Evolutionary conservation across 2,329 filamentous ascomycete species (phyloP).

Genomic region (Monosporascus sp.): DNA sequence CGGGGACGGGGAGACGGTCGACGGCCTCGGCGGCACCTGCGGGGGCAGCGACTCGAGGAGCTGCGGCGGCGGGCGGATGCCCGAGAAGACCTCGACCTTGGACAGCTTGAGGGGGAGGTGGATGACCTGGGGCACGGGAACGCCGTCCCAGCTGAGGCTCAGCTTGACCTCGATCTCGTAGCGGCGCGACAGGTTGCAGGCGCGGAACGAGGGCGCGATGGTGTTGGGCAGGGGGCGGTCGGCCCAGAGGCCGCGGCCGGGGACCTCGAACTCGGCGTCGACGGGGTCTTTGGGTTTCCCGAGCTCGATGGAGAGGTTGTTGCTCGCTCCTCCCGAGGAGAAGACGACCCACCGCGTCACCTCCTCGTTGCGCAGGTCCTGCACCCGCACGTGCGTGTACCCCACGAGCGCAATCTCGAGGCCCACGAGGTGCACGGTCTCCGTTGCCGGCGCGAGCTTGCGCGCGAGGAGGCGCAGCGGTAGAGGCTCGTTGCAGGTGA

Average conservation of each 20-base stretch:
- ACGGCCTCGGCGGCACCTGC: conserved; percentile 20
- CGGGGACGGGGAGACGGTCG: conserved; percentile 36
- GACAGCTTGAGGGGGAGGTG: conserved; percentile 75
- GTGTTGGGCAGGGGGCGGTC: conserved; percentile 71
- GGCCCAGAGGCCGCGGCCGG: conserved; percentile 65
- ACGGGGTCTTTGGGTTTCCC: conserved; percentile 53
- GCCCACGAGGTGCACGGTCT: conserved; percentile 69
- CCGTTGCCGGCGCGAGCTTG: conserved; percentile 64
- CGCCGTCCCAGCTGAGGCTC: conserved; percentile 65
- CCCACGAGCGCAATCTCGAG: conserved; percentile 80
- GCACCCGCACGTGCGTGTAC: conserved; percentile 72
- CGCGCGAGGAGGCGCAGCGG: conserved; percentile 76
- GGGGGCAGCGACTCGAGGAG: conserved; percentile 52
- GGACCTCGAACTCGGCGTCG: conserved; percentile 65
- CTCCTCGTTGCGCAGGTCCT: conserved; percentile 68
- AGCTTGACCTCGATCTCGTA: conserved; percentile 83
- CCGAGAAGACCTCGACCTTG: conserved; percentile 74
- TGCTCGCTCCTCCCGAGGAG: conserved; percentile 44
- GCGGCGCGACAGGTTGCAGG: conserved; percentile 77
- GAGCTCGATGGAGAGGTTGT: conserved; percentile 66
- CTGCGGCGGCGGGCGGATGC: conserved; percentile 73
- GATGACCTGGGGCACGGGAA: conserved; percentile 60
- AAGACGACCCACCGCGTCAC: conserved; percentile 70
- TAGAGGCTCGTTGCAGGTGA: conserved; percentile 84
- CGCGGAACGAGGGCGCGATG: conserved; percentile 78